Evolutionary conservation across 2,329 filamentous ascomycete genomes (phyloP).

Genomic region (Huntiella omanensis): DNA sequence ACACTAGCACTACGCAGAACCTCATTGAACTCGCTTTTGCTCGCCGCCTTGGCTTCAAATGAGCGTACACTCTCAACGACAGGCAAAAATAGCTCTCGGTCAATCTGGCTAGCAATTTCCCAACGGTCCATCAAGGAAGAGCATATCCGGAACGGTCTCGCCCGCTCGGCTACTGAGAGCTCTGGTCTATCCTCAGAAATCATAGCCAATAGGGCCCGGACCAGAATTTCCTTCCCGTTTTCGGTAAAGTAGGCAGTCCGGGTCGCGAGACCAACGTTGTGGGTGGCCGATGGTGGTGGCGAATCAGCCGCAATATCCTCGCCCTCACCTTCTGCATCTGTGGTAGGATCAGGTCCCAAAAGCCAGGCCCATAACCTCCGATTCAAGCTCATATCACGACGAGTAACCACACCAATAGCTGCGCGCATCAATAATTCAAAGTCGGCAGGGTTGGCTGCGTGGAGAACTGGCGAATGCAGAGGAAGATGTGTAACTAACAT

Average conservation of each 20-base stretch:
- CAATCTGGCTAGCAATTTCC: slow-evolving; percentile 84
- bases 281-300: slow-evolving; percentile 23
- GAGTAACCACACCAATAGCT: slow-evolving; percentile 68
- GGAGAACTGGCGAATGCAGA: slow-evolving; percentile 63
- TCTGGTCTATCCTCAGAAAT: slow-evolving; percentile 35
- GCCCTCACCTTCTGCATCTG: slow-evolving; percentile 6
- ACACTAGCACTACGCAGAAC: slow-evolving; percentile 83
- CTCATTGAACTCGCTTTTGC: slow-evolving; percentile 60
- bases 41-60: slow-evolving; percentile 47
- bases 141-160: slow-evolving; percentile 76
- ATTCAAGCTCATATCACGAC: slow-evolving; percentile 94
- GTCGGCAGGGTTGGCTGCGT: slow-evolving; percentile 55
- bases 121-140: slow-evolving; percentile 94
- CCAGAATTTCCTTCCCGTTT: slow-evolving; percentile 57
- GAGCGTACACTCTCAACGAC: slow-evolving; percentile 61
- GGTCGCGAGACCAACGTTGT: slow-evolving; percentile 30
- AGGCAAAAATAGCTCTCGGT: slow-evolving; percentile 75
- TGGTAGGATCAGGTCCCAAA: slow-evolving; percentile 53
- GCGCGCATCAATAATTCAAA: slow-evolving; percentile 66
- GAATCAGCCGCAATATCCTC: slow-evolving; percentile 28
- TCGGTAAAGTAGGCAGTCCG: slow-evolving; percentile 68
- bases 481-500: slow-evolving; percentile 80
- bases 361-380: slow-evolving; percentile 92
- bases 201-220: slow-evolving; percentile 57
- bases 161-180: slow-evolving; percentile 35